Evolutionary conservation across 2,329 filamentous ascomycete species (phyloP).

Genomic region (Diaporthe helianthi): DNA sequence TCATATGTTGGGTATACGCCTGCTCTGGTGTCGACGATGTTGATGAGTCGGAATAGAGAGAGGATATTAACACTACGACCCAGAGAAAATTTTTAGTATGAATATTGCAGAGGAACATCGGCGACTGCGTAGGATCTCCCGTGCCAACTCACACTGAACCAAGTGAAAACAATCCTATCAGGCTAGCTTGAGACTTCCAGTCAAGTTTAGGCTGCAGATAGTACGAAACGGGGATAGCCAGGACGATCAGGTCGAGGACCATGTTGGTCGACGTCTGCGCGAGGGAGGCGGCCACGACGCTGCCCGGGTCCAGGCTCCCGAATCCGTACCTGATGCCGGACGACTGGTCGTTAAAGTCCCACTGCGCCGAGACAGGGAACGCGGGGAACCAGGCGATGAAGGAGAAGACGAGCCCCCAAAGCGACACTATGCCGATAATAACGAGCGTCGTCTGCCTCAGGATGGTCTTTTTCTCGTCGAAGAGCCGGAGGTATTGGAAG

Average conservation of each 20-base stretch:
- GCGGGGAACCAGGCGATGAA: conserved; percentile 41
- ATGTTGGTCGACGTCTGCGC: conserved; percentile 43
- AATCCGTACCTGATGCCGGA: conserved; percentile 40
- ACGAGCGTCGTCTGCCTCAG: conserved; percentile 34
- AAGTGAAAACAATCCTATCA: conserved; percentile 42
- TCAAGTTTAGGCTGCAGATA: conserved; percentile 39
- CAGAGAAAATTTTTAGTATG: neutral
- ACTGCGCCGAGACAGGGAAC: conserved; percentile 38
- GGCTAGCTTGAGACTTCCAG: conserved; percentile 42
- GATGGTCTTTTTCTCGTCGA: conserved; percentile 21
- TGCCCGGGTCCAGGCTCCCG: conserved; percentile 38
- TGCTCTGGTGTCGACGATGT: conserved; percentile 41
- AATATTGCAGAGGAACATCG: neutral
- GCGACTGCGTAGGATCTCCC: neutral
- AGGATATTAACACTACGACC: conserved; percentile 42
- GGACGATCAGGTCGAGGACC: conserved; percentile 42
- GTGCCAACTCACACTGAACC: conserved; percentile 42
- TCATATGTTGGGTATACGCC: conserved; percentile 45
- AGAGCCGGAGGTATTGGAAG: conserved; percentile 41
- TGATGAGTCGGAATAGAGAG: conserved; percentile 43
- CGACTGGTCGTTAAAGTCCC: conserved; percentile 35
- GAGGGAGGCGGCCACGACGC: conserved; percentile 41
- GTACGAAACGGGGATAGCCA: conserved; percentile 43
- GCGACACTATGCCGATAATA: conserved; percentile 35
- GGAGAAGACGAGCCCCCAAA: conserved; percentile 39